Percentiles rank a stretch among this genome's conserved stretches.
Evolutionary conservation across 495 filamentous ascomycete species (phyloP).

Genomic region (Evernia prunastri): DNA sequence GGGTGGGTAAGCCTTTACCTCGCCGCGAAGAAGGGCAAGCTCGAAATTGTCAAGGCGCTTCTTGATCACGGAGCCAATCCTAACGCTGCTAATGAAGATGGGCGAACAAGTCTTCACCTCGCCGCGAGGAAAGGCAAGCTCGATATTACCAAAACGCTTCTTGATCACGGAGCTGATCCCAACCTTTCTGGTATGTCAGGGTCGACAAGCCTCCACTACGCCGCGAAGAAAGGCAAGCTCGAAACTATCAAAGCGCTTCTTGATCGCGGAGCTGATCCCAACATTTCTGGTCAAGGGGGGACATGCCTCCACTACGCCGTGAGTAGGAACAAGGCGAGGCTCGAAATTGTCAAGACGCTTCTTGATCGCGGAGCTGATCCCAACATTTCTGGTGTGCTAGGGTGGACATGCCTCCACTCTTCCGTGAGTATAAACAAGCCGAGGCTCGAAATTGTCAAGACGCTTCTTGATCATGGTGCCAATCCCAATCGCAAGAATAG

Average conservation of each 20-base stretch:
- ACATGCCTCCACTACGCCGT: background rate
- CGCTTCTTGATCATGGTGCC: background rate
- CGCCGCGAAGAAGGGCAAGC: background rate
- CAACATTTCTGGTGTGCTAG: too few relatives aligned
- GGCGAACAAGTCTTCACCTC: too few relatives aligned
- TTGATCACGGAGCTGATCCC: background rate
- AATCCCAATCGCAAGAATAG: background rate
- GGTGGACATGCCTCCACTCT: too few relatives aligned
- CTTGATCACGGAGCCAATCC: background rate
- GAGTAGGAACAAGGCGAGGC: background rate
- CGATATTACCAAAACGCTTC: background rate
- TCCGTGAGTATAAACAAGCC: background rate
- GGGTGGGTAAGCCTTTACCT: too few relatives aligned
- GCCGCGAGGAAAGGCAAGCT: background rate
- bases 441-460: background rate
- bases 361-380: background rate
- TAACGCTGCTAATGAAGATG: too few relatives aligned
- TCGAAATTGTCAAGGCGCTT: background rate
- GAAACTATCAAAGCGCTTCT: background rate
- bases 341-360: background rate
- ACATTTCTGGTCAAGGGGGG: too few relatives aligned
- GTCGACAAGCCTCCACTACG: background rate
- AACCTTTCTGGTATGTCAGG: too few relatives aligned
- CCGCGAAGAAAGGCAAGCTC: background rate
- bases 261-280: background rate